phyloP scores from a whole-genome alignment of 139 green algal species.

The Chlamydomonas sp. region DNA sequence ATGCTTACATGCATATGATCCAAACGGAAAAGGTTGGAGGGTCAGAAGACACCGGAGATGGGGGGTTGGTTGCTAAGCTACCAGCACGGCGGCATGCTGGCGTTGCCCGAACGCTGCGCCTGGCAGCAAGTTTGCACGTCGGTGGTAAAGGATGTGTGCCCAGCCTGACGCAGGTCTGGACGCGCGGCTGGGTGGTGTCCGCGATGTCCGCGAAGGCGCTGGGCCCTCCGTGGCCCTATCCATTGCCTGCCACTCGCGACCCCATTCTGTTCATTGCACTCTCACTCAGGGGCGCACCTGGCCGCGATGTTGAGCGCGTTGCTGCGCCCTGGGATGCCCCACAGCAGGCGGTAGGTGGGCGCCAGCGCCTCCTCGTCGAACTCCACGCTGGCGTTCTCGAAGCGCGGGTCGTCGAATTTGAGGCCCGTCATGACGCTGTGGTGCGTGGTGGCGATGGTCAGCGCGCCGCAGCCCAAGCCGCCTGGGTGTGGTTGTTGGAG shows the following conservation, averaged over 20 bases:
- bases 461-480: conserved; percentile 62
- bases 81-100: too few relatives aligned
- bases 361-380: conserved; percentile 85
- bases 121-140: too few relatives aligned
- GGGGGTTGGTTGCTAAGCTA: too few relatives aligned
- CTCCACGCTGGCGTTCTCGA: conserved; percentile 92
- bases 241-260: background rate
- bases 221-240: background rate
- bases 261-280: background rate
- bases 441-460: conserved; percentile 88
- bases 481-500: conserved; percentile 12
- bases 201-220: background rate
- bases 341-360: conserved; percentile 90
- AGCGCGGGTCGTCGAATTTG: conserved; percentile 85
- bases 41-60: too few relatives aligned
- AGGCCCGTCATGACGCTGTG: conserved; percentile 76
- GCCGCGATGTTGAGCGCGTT: conserved; percentile 82
- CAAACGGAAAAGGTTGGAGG: too few relatives aligned
- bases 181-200: background rate
- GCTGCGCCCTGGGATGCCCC: conserved; percentile 79
- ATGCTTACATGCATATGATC: too few relatives aligned
- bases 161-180: too few relatives aligned
- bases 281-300: too few relatives aligned
- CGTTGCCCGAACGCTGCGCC: too few relatives aligned
- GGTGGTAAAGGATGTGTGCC: too few relatives aligned